Conservation (phyloP, 306 rosid species). For the Quercus rubra region DNA sequence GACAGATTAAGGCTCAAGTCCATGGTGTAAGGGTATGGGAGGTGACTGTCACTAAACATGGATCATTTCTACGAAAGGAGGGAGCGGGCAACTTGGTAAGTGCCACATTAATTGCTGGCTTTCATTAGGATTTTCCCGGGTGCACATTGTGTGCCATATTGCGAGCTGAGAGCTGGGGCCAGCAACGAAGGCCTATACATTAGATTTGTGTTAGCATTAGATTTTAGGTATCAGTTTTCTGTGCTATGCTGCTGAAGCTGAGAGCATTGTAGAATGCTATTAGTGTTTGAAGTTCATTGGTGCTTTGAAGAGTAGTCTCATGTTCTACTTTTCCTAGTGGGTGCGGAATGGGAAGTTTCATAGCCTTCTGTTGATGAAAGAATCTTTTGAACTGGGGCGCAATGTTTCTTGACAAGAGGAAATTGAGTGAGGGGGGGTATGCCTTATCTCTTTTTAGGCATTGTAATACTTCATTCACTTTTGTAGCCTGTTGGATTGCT, state of each 20-base stretch:
- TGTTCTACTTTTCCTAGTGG: neutral
- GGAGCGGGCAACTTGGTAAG: neutral
- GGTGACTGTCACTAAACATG: neutral
- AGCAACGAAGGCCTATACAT: neutral
- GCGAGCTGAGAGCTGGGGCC: neutral
- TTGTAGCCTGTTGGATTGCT: too few relatives aligned
- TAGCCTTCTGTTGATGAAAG: neutral
- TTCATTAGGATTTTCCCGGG: neutral
- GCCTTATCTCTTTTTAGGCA: too few relatives aligned
- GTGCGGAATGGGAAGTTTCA: neutral
- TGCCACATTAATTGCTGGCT: slow-evolving; percentile 3
- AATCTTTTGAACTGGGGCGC: neutral
- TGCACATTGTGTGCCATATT: neutral
- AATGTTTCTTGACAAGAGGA: neutral
- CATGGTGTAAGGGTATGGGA: neutral
- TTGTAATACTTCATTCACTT: too few relatives aligned
- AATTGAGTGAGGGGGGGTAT: neutral
- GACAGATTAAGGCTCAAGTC: neutral
- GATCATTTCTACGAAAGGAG: neutral
- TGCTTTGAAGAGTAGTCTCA: neutral
- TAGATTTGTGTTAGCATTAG: too few relatives aligned
- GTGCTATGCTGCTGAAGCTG: too few relatives aligned
- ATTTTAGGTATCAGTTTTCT: too few relatives aligned
- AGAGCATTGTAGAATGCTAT: neutral
- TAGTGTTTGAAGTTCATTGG: neutral